Percentiles rank a stretch among this genome's conserved stretches.
Conservation (phyloP, 352 stramenopile genomes). For the Globisporangium mamillatum region DNA sequence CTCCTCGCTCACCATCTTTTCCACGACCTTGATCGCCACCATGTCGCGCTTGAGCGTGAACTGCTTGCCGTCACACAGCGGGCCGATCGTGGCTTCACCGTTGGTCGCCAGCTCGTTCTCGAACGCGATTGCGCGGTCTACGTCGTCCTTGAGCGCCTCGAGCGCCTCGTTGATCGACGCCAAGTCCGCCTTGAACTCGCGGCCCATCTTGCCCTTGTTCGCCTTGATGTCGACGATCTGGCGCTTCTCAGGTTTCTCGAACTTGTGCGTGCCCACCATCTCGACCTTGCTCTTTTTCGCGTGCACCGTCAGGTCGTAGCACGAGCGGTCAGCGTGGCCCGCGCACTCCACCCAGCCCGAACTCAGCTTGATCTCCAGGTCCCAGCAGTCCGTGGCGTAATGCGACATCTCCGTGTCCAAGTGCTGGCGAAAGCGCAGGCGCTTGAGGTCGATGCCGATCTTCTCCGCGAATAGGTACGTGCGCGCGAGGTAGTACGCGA, state of each 20-base stretch:
- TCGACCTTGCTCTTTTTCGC: slow-evolving; percentile 87
- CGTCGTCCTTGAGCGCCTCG: slow-evolving; percentile 87
- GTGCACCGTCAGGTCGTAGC: slow-evolving; percentile 95
- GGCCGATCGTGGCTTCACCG: slow-evolving; percentile 89
- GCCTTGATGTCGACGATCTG: slow-evolving; percentile 94
- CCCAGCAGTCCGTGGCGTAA: slow-evolving; percentile 99
- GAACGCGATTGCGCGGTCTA: slow-evolving; percentile 86
- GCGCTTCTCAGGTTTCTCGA: slow-evolving; percentile 92
- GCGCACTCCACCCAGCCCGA: slow-evolving; percentile 99
- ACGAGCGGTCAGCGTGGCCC: slow-evolving; percentile 97
- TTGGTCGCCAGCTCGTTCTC: slow-evolving; percentile 88
- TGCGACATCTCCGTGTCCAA: slow-evolving; percentile 99
- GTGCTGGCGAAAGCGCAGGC: slow-evolving; percentile 98
- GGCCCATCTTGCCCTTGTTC: slow-evolving; percentile 96
- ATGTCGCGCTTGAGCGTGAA: slow-evolving; percentile 95
- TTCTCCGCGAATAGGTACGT: slow-evolving; percentile 96
- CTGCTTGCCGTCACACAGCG: slow-evolving; percentile 74
- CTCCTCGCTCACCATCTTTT: slow-evolving; percentile 95
- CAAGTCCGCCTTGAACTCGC: slow-evolving; percentile 95
- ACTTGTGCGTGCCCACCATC: slow-evolving; percentile 88
- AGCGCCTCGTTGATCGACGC: slow-evolving; percentile 68
- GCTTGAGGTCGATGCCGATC: slow-evolving; percentile 92
- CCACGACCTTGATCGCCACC: slow-evolving; percentile 92
- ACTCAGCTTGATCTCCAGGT: slow-evolving; percentile 98
- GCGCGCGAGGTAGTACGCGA: slow-evolving; percentile 99